Evolutionary conservation across 768 basidiomycete genomes (phyloP).

Genomic region (Tylopilus subfusipes): DNA sequence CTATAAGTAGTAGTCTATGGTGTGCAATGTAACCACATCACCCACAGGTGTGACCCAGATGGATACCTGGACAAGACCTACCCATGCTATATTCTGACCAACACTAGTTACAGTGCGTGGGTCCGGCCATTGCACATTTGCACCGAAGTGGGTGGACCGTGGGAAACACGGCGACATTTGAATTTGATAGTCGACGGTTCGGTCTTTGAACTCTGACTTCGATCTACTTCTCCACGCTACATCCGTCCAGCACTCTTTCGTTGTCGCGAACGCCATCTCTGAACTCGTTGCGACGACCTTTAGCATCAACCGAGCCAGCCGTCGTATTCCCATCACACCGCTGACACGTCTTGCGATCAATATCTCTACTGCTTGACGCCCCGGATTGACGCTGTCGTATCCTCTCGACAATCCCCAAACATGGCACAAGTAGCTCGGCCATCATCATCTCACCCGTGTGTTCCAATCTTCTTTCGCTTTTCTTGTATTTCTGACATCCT

Average conservation of each 20-base stretch:
- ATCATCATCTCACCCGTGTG: slow-evolving; percentile 32
- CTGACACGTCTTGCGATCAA: slow-evolving; percentile 24
- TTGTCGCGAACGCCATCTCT: slow-evolving; percentile 11
- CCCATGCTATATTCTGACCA: too few species aligned
- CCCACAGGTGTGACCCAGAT: too few species aligned
- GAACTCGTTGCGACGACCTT: slow-evolving; percentile 12
- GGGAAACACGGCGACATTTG: slow-evolving; percentile 24
- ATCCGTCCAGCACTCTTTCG: slow-evolving; percentile 7
- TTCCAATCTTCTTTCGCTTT: background rate
- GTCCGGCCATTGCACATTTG: too few species aligned
- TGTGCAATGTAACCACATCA: too few species aligned
- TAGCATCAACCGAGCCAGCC: slow-evolving; percentile 11
- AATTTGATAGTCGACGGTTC: slow-evolving; percentile 25
- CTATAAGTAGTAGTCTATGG: too few species aligned
- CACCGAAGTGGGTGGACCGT: slow-evolving; percentile 18
- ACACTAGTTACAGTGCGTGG: too few species aligned
- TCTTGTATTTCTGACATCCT: slow-evolving; percentile 2
- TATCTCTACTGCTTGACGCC: slow-evolving; percentile 5
- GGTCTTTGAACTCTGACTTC: slow-evolving; percentile 31
- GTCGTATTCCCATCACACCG: slow-evolving; percentile 16
- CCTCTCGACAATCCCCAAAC: slow-evolving; percentile 12
- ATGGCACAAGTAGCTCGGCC: slow-evolving; percentile 33
- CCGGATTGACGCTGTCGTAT: slow-evolving; percentile 8
- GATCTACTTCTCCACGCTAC: slow-evolving; percentile 22
- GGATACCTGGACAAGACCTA: too few species aligned